Evolutionary conservation across 1,139 yeast genomes (phyloP).

Genomic region (Magnusiomyces ingens): DNA sequence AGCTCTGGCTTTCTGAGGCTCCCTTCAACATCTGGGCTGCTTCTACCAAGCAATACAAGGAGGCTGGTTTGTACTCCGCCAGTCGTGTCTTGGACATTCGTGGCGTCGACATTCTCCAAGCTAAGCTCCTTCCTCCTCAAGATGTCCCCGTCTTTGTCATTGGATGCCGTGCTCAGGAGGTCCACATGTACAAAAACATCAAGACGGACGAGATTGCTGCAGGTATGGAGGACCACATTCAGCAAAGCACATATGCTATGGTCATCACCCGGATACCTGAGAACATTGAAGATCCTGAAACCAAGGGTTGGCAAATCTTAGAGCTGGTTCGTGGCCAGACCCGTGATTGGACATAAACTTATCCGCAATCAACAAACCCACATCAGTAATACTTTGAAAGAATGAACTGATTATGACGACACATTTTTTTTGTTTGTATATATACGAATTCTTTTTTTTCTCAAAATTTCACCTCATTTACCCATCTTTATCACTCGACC

Average conservation of each 20-base stretch:
- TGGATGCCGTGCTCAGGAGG: slow-evolving; percentile 95
- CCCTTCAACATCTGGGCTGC: slow-evolving; percentile 95
- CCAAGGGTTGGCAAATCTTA: slow-evolving; percentile 96
- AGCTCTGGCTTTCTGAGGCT: slow-evolving; percentile 93
- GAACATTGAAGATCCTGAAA: slow-evolving; percentile 79
- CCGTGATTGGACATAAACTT: slow-evolving; percentile 66
- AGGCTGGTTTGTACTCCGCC: slow-evolving; percentile 88
- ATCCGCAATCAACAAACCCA: not conserved
- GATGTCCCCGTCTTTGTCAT: slow-evolving; percentile 91
- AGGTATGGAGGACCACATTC: slow-evolving; percentile 90
- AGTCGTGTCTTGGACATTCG: slow-evolving; percentile 90
- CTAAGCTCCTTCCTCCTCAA: slow-evolving; percentile 83
- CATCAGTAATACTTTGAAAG: no score
- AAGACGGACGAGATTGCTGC: slow-evolving; percentile 95
- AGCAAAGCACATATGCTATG: slow-evolving; percentile 91
- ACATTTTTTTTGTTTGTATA: no score
- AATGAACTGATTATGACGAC: no score
- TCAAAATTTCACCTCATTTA: no score
- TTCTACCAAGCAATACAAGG: slow-evolving; percentile 84
- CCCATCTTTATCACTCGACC: not conserved
- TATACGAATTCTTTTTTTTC: no score
- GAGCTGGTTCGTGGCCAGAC: slow-evolving; percentile 95
- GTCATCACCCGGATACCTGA: slow-evolving; percentile 91
- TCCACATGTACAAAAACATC: slow-evolving; percentile 78
- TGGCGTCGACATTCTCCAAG: slow-evolving; percentile 88